Evolutionary conservation across 192 early-diverging fungal species (phyloP).

Genomic region (Coemansia furcata): DNA sequence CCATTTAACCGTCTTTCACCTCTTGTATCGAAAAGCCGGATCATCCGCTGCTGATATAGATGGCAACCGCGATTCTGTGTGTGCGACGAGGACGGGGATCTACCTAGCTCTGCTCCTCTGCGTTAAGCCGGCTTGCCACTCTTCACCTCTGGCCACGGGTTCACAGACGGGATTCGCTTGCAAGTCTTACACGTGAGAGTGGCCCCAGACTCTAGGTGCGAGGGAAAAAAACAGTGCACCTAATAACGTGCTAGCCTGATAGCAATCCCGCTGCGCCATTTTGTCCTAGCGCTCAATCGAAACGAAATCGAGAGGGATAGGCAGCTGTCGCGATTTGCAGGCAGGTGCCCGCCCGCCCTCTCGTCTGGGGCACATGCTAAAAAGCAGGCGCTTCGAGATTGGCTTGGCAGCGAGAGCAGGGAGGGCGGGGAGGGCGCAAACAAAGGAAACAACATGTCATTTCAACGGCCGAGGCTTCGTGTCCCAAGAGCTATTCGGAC

Average conservation of each 20-base stretch:
- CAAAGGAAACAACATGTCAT: not conserved
- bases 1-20: constrained; percentile 1
- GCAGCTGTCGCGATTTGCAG: not conserved
- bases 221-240: not conserved
- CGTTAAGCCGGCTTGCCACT: not conserved
- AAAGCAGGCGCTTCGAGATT: not conserved
- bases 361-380: constrained; percentile 1
- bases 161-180: constrained; percentile 1
- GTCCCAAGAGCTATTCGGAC: not conserved
- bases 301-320: not conserved
- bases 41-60: not conserved
- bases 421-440: not conserved
- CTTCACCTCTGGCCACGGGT: constrained; percentile 1
- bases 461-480: not conserved
- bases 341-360: not conserved
- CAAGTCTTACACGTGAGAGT: not conserved
- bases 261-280: not conserved
- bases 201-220: not conserved
- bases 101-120: not conserved
- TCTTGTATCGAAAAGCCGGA: constrained; percentile 1
- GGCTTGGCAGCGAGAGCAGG: not conserved
- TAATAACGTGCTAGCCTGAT: not conserved
- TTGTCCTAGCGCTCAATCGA: not conserved
- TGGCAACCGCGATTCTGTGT: not conserved
- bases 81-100: not conserved